A percentile compares a stretch with the other conserved stretches of the same genome.
Evolutionary conservation across 139 green algal species (phyloP).

Genomic region (Pseudopediastrum boryanum): DNA sequence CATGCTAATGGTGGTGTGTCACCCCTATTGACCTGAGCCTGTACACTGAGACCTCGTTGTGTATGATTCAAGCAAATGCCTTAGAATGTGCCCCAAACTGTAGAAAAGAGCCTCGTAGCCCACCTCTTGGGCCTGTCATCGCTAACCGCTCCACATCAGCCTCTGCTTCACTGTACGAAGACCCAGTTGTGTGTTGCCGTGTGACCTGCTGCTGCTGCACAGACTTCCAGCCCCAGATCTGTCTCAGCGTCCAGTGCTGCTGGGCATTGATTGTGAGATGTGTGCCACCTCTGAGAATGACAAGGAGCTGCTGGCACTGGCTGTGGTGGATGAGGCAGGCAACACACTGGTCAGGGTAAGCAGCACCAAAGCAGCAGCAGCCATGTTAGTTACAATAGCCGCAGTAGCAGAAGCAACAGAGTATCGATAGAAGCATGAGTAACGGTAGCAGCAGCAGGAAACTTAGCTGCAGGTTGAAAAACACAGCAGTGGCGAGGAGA

Average conservation of each 20-base stretch:
- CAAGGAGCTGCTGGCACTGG: slow-evolving; percentile 54
- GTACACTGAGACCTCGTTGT: not conserved
- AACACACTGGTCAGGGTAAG: slow-evolving; percentile 46
- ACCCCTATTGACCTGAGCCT: too few species aligned
- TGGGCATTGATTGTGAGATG: slow-evolving; percentile 74
- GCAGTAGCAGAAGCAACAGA: too few species aligned
- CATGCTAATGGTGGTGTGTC: too few species aligned
- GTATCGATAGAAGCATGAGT: not conserved
- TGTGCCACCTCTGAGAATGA: slow-evolving; percentile 46
- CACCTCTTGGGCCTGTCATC: not conserved
- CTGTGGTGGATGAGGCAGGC: slow-evolving; percentile 54
- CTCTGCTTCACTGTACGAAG: not conserved
- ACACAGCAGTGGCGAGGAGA: not conserved
- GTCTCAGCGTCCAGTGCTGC: slow-evolving; percentile 22
- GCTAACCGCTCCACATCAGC: not conserved
- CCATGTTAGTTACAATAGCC: not conserved
- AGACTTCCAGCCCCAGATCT: slow-evolving; percentile 6
- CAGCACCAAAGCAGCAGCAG: not conserved
- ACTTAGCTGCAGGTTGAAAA: not conserved
- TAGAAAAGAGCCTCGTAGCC: not conserved
- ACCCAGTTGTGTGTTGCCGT: not conserved
- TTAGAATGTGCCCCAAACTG: not conserved
- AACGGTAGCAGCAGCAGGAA: not conserved
- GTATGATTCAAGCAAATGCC: not conserved
- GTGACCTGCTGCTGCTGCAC: not conserved